These are phyloP conservation scores for Colletotrichum echinochloae DNA, from an alignment of 2,329 filamentous ascomycete genomes.

Conservation along the genomic window DNA sequence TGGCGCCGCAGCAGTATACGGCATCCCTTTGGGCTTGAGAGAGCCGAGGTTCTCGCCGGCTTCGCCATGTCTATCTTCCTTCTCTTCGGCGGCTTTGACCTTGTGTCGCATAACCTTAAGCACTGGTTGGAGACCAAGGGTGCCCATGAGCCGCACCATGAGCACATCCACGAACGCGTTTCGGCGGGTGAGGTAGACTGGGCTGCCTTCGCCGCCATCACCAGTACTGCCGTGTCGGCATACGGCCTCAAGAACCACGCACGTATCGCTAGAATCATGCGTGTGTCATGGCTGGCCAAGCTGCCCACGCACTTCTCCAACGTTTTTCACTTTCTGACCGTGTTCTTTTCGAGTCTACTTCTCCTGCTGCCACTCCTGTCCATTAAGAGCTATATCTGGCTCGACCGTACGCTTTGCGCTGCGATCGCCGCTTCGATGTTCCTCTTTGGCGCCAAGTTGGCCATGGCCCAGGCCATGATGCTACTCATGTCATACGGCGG, in stretches of 20 bases:
- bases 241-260: constrained; percentile 91
- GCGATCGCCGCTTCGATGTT: constrained; percentile 92
- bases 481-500: constrained; percentile 87
- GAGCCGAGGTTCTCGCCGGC: constrained; percentile 92
- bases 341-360: constrained; percentile 85
- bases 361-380: constrained; percentile 85
- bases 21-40: constrained; percentile 92
- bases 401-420: constrained; percentile 85
- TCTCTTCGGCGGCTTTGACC: constrained; percentile 96
- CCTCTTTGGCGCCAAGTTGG: constrained; percentile 83
- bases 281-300: constrained; percentile 83
- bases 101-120: constrained; percentile 93
- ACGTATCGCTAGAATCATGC: constrained; percentile 91
- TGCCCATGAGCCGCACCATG: constrained; percentile 79
- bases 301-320: constrained; percentile 92
- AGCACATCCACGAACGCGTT: constrained; percentile 73
- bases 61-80: constrained; percentile 97
- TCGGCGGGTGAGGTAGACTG: constrained; percentile 83
- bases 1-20: constrained; percentile 94
- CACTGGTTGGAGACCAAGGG: constrained; percentile 84
- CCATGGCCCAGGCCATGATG: constrained; percentile 90
- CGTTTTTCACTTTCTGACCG: constrained; percentile 92
- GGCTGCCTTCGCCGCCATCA: constrained; percentile 83
- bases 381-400: constrained; percentile 82
- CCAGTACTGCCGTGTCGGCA: constrained; percentile 86